Conservation (phyloP, 805 yeast species). For the Nakazawaea holstii region DNA sequence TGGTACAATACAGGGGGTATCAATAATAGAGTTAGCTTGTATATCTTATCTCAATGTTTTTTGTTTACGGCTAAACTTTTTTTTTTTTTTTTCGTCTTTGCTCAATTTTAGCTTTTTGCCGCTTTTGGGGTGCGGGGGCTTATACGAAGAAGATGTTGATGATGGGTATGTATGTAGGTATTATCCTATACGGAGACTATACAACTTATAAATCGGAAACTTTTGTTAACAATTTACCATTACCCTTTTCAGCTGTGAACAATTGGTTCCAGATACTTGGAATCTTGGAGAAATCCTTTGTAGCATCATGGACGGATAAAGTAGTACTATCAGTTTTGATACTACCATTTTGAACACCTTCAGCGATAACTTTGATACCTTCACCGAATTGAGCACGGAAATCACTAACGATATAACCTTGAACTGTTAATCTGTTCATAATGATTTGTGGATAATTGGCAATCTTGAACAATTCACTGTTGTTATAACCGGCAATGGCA, state of each 20-base stretch:
- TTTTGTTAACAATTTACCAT: conserved; percentile 48
- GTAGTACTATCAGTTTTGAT: conserved; percentile 29
- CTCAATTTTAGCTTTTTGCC: no score
- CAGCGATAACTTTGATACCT: conserved; percentile 30
- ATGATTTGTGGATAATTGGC: conserved; percentile 38
- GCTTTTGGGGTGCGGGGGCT: no score
- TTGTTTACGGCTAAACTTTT: no score
- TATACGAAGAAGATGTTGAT: no score
- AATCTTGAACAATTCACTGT: conserved; percentile 29
- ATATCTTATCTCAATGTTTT: no score
- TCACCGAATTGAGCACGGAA: conserved; percentile 29
- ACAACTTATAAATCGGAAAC: conserved; percentile 20
- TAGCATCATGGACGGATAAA: conserved; percentile 34
- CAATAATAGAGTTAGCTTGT: no score
- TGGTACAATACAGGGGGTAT: no score
- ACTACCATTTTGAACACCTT: conserved; percentile 35
- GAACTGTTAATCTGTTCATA: conserved; percentile 42
- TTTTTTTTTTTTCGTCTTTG: no score
- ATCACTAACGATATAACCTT: conserved; percentile 51
- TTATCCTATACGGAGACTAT: not conserved
- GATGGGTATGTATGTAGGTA: no score
- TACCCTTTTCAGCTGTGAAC: conserved; percentile 37
- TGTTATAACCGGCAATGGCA: conserved; percentile 54
- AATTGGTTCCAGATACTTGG: conserved; percentile 44
- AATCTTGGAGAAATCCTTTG: conserved; percentile 35